A percentile compares a stretch with the other conserved stretches of the same genome.
Evolutionary conservation across 1,284 basidiomycete genomes (phyloP).

Genomic region (Marasmius oreades): DNA sequence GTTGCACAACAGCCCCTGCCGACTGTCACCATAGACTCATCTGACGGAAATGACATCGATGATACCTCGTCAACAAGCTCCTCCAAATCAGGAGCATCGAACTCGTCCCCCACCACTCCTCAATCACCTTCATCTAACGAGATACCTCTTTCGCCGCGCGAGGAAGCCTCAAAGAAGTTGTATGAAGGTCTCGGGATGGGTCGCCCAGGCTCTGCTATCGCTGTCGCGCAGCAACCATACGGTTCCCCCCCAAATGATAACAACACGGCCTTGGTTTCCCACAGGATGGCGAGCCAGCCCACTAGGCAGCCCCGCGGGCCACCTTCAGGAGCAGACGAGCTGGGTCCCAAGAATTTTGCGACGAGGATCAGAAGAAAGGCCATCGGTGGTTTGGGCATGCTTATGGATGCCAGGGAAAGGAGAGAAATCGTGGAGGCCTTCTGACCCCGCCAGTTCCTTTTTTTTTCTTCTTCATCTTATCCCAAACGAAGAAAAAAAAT

Average conservation of each 20-base stretch:
- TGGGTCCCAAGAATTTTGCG: slow-evolving; percentile 88
- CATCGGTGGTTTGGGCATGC: slow-evolving; percentile 71
- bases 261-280: slow-evolving; percentile 27
- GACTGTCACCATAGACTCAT: slow-evolving; percentile 56
- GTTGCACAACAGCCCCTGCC: slow-evolving; percentile 51
- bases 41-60: slow-evolving; percentile 47
- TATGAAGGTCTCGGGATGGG: slow-evolving; percentile 81
- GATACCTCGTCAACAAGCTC: slow-evolving; percentile 54
- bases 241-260: slow-evolving; percentile 10
- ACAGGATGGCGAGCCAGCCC: slow-evolving; percentile 65
- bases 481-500: not conserved
- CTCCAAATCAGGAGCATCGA: slow-evolving; percentile 47
- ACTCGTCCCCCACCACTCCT: slow-evolving; percentile 70
- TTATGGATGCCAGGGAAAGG: slow-evolving; percentile 73
- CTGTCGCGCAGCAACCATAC: slow-evolving; percentile 16
- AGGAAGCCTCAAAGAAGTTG: slow-evolving; percentile 76
- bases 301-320: slow-evolving; percentile 84
- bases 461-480: not conserved
- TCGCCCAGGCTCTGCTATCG: slow-evolving; percentile 45
- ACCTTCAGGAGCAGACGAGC: slow-evolving; percentile 80
- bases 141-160: slow-evolving; percentile 69
- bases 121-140: slow-evolving; percentile 63
- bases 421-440: slow-evolving; percentile 63
- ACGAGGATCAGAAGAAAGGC: slow-evolving; percentile 74
- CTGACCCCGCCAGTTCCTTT: slow-evolving; percentile 30